Evolutionary conservation across 2,329 filamentous ascomycete genomes (phyloP), one percentile per base, ranked within the genome.

Genomic region (Xylariaceae sp.): DNA sequence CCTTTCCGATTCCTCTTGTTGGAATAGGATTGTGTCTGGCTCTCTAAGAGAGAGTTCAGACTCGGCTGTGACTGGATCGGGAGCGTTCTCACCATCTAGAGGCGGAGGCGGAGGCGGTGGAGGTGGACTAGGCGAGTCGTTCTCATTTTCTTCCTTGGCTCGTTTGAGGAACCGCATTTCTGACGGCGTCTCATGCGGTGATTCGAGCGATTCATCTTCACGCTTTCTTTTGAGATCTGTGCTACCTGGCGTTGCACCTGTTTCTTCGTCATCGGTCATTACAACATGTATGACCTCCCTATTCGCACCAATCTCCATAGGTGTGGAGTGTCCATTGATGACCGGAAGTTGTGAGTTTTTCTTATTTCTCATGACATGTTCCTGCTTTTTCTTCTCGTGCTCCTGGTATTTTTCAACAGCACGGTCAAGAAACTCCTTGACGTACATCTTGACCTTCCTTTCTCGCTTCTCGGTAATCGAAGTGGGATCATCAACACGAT

Each of bases 391-490:
- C 68, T 84, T 83, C 60, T 92, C 85, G 58, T 84, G 80, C 57
- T 79, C 84, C 34, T 71, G 74, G 60, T 87, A 89, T 72, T 95
- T 95, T 52, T 80, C 77, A 2, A 92, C 85, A 0, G 90, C 92
- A 66, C 90, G 92, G 56, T 95, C 89, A 66, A 96, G 86, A 70
- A 87, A 97, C 47, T 91, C 86, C 58, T 88, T 86, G 54, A 92
- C 90, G 66, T 87, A 90, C 53, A 83, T 85, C 72, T 89, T 95
- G 55, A 96, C 83, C 59, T 91, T 89, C 67, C 86, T 86, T 63
- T 86, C 81, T 64, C 94, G 88, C 67, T 89, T 92, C 34, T 88
- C 81, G 26, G 80, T 81, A 60, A 96, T 86, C 46, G 68, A 67
- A 12, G 83, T 89, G 0, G 91, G 92, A 65, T 96, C 86, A 43